Conservation (phyloP, 805 yeast species). For the Myxozyma neglecta region DNA sequence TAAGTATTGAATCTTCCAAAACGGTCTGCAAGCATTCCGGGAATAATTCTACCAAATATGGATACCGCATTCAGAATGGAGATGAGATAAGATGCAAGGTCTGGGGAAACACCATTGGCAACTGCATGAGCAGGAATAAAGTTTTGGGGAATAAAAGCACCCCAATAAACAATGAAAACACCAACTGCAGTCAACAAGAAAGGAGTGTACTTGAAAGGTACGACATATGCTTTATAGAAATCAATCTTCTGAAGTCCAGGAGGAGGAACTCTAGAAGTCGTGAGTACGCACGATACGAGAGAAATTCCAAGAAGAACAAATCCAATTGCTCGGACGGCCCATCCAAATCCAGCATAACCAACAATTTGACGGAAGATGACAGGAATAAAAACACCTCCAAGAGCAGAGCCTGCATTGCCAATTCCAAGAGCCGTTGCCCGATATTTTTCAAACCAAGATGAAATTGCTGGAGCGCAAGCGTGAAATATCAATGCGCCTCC, state of each 20-base stretch:
- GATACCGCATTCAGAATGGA: conserved; percentile 43
- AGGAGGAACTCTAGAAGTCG: conserved; percentile 35
- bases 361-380: conserved; percentile 47
- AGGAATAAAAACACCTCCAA: conserved; percentile 54
- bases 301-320: conserved; percentile 44
- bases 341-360: conserved; percentile 50
- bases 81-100: conserved; percentile 36
- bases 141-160: conserved; percentile 38
- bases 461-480: conserved; percentile 47
- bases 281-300: conserved; percentile 31
- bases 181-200: conserved; percentile 34
- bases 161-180: conserved; percentile 37
- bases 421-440: conserved; percentile 50
- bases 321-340: conserved; percentile 55
- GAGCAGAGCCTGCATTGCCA: conserved; percentile 52
- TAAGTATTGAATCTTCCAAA: conserved; percentile 50
- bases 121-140: conserved; percentile 39
- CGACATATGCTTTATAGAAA: conserved; percentile 11
- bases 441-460: conserved; percentile 48
- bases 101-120: conserved; percentile 27
- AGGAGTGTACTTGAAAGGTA: conserved; percentile 35
- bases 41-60: conserved; percentile 51
- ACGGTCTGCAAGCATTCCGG: conserved; percentile 51
- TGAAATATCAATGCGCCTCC: conserved; percentile 48
- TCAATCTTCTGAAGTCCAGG: conserved; percentile 15